Evolutionary conservation across 805 yeast species (phyloP), one percentile per base, ranked within the genome.

Genomic region (Zygosaccharomyces lentus): DNA sequence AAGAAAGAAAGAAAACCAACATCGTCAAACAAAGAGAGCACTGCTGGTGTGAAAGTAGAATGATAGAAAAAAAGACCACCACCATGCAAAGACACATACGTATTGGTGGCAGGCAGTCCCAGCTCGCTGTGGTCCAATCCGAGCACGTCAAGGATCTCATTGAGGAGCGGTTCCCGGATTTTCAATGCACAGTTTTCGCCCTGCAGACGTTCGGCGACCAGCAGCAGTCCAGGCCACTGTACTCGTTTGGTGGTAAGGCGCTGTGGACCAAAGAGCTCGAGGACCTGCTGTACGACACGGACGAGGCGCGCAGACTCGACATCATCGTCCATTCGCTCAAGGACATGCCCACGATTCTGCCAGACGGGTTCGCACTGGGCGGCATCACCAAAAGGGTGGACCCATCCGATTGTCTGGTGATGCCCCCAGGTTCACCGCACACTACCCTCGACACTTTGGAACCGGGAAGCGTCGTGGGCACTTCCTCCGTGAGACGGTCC

Each of bases 241-340:
- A 91, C 66, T 79, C 96, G 3, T 93, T 93, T 68, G 98, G 97
- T 35, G 99, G 99, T 21, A 93, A 93, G 65, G 81, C 96, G 0
- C 66, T 93, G 19, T 93, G 99, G 99, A 93, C 99, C 2, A 86
- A 87, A 61, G 99, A 93, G 67, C 73, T 93, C 47, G 99, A 93
- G 67, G 82, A 81, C 19, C 69, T 89, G 40, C 70, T 91, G 32
- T 74, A 84, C 53, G 72, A 76, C 37, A 74, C 80, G 21, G 90
- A 84, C 24, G 73, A 69, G 15, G 81, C 73, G 55, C 82, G 84
- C 43, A 74, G 81, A 66, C 72, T 91, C 40, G 97, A 93, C 64
- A 70, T 91, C 67, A 84, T 93, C 61, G 98, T 91, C 31, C 98
- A 93, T 65, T 87, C 96, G 2, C 73, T 93, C 55, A 93, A 93